phyloP scores from a whole-genome alignment of 495 filamentous ascomycete genomes.

The Venustampulla echinocandica region DNA sequence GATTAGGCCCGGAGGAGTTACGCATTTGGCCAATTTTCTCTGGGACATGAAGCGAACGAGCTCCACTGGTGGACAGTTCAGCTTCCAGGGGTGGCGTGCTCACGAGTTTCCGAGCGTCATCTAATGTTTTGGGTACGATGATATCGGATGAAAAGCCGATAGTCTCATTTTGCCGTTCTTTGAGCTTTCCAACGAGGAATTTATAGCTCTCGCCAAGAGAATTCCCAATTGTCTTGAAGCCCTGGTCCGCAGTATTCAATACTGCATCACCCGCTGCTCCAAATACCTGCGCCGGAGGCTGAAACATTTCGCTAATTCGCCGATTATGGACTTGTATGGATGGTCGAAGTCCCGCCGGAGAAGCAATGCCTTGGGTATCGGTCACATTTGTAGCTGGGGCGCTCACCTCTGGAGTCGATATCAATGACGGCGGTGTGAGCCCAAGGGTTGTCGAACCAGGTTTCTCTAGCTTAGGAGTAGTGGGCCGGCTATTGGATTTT shows the following conservation, averaged over 20 bases:
- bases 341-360: conserved; percentile 30
- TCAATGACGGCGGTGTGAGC: conserved; percentile 25
- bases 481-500: conserved; percentile 43
- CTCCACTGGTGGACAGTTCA: conserved; percentile 41
- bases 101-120: conserved; percentile 83
- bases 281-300: conserved; percentile 61
- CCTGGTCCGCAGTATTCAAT: conserved; percentile 77
- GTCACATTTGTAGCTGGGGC: conserved; percentile 10
- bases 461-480: conserved; percentile 38
- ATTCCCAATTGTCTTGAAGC: conserved; percentile 79
- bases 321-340: conserved; percentile 41
- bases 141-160: conserved; percentile 35
- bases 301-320: conserved; percentile 73
- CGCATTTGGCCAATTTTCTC: conserved; percentile 26
- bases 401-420: conserved; percentile 16
- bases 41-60: conserved; percentile 35
- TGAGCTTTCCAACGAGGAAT: conserved; percentile 82
- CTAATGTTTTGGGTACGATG: conserved; percentile 74
- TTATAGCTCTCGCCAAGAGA: conserved; percentile 88
- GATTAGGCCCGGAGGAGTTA: conserved; percentile 18
- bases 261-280: conserved; percentile 78
- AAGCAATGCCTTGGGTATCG: conserved; percentile 33
- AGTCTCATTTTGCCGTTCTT: conserved; percentile 47
- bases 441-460: conserved; percentile 21
- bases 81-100: conserved; percentile 54